Percentiles rank a stretch among this genome's conserved stretches.
These are phyloP conservation scores for Chaetomium strumarium DNA, from an alignment of 2,329 filamentous ascomycete species.

Conservation along the genomic window DNA sequence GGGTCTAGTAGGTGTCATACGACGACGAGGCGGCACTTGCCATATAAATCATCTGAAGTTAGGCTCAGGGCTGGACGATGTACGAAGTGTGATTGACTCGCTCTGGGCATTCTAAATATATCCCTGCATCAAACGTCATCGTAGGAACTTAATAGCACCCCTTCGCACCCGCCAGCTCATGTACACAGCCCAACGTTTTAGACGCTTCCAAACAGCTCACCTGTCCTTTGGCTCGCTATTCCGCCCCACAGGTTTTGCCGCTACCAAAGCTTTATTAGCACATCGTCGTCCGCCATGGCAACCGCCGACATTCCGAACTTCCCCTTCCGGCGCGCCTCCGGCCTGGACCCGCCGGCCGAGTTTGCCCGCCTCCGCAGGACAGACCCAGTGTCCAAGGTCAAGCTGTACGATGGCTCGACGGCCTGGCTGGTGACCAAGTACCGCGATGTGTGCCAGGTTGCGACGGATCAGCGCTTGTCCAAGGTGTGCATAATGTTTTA, in stretches of 20 bases:
- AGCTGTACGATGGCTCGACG: constrained; percentile 41
- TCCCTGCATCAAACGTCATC: too few species aligned
- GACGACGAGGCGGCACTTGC: too few species aligned
- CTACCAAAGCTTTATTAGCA: neutral
- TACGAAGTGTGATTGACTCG: too few species aligned
- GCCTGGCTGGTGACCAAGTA: constrained; percentile 46
- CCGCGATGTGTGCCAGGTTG: constrained; percentile 39
- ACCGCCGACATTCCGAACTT: constrained; percentile 27
- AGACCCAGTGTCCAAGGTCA: constrained; percentile 39
- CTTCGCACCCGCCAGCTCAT: too few species aligned
- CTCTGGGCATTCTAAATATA: too few species aligned
- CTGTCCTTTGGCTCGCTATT: neutral
- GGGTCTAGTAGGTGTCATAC: too few species aligned
- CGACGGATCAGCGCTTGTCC: constrained; percentile 41
- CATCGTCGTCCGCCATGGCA: constrained; percentile 7
- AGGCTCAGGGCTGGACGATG: too few species aligned
- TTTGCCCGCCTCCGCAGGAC: constrained; percentile 39
- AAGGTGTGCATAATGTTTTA: constrained; percentile 31
- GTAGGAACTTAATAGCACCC: too few species aligned
- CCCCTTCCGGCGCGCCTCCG: constrained; percentile 35
- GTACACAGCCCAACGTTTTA: too few species aligned
- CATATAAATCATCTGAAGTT: too few species aligned
- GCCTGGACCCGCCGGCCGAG: constrained; percentile 38
- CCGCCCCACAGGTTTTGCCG: neutral
- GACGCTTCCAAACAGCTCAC: neutral